Base-by-base conservation (phyloP, 108 stramenopile genomes). In the Discostella pseudostelligera region DNA sequence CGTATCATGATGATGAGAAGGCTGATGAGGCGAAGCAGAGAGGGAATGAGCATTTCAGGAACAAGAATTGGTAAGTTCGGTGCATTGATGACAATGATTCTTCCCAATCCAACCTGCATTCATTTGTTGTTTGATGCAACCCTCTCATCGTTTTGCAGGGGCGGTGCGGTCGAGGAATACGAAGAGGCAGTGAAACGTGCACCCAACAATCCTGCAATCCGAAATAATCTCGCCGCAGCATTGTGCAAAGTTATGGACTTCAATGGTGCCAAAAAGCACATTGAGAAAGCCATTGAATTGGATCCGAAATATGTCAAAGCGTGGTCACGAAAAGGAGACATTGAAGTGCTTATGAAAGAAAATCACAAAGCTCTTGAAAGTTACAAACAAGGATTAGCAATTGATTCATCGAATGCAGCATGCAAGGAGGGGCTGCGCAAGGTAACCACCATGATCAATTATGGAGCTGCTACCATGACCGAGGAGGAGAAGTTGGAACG, bases 281-380 rank as follows among this genome's bases (percentile, higher is more conserved):
- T 94, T 53, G 96, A 98, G 74, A 90, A 87, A 73, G 98, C 99
- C 6, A 65, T 99, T 44, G 97, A 96, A 39, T 59, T 99, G 29
- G 99, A 99, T 83, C 90, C 90, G 11, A 92, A 94, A 65, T 99
- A 99, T 69, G 96, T 95, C 69, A 99, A 99, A 78, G 97, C 97
- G 4, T 97, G 94, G 89, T 96, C 97, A 16, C 92, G 97, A 56
- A 97, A 98, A 78, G 99, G 98, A 16, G 96, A 99, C 74, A 96
- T 98, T 68, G 96, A 99, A 78, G 81, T 97, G 48, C 75, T 96
- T 48, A 88, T 95, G 81, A 99, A 98, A 82, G 97, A 98, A 68
- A 90, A 89, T 82, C 94, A 96, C 89, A 99, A 99, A 81, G 97
- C 98, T 1, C 76, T 99, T 69, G 96, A 98, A 44, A 84, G 90